phyloP scores from a whole-genome alignment of 352 stramenopile species.

The Globisporangium mamillatum region DNA sequence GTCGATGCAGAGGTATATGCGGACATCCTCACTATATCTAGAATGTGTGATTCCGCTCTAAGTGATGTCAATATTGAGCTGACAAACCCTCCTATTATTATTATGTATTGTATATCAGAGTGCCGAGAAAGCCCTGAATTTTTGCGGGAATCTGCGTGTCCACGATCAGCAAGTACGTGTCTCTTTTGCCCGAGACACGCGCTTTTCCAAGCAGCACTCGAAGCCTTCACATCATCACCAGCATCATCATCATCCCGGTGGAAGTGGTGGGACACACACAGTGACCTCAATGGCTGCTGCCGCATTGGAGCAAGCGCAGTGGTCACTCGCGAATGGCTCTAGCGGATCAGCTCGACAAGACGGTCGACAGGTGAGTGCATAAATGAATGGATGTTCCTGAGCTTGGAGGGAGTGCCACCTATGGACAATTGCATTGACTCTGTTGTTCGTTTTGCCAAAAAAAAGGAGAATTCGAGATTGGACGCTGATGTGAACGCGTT shows the following conservation, averaged over 20 bases:
- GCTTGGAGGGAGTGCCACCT: not conserved
- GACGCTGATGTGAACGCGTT: conserved; percentile 61
- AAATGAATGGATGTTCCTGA: not conserved
- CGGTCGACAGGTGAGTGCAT: not conserved
- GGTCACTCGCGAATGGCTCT: conserved; percentile 69
- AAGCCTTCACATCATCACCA: not conserved
- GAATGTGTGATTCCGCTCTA: not conserved
- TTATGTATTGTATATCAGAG: conserved; percentile 11
- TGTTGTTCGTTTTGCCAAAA: not conserved
- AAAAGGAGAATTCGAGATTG: conserved; percentile 22
- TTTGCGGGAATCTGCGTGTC: conserved; percentile 32
- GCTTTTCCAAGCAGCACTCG: conserved; percentile 21
- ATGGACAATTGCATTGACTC: not conserved
- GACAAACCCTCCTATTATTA: not conserved
- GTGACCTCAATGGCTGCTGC: conserved; percentile 42
- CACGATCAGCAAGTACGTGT: conserved; percentile 44
- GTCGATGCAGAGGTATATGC: conserved; percentile 47
- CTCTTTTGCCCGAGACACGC: conserved; percentile 53
- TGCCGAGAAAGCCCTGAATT: conserved; percentile 33
- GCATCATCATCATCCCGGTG: not conserved
- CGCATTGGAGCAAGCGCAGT: conserved; percentile 79
- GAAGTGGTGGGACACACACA: not conserved
- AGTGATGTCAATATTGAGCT: no score
- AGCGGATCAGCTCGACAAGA: not conserved
- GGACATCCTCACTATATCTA: conserved; percentile 1